Base-by-base conservation (phyloP, 2,329 filamentous ascomycete species). In the Aspergillus ochraceus region DNA sequence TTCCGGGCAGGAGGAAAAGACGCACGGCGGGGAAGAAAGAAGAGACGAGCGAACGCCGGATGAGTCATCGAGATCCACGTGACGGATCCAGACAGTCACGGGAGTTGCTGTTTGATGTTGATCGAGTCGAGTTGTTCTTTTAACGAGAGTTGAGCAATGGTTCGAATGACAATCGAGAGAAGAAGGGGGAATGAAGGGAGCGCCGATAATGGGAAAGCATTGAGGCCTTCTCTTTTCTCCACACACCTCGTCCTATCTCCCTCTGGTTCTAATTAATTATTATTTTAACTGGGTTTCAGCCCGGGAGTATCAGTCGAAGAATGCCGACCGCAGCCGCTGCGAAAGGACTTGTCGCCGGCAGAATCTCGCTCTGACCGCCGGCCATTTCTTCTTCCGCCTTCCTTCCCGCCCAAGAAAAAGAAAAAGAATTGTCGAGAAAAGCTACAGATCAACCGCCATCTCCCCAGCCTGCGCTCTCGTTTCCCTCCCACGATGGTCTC, bases 401-500 rank as follows among this genome's bases (percentile, higher is more conserved):
- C 56, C 68, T 66, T 29, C 26, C 26, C 26, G 26, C 32, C 32
- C 10, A 36, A 36, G 32, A 36, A 36, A 36, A 36, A 12, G 14
- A 36, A 36, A 36, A 36, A 36, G 70, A 67, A 67, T 69, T 67
- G 39, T 42, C n/a, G 8, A 29, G 26, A 29, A 29, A 29, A 29
- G 26, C 26, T 29, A 9, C 26, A 29, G 26, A 9, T 10, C 26
- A 36, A 36, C 14, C 11, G 11, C 32, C 49, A 52, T 32, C 32
- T 24, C 11, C 45, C 49, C 22, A 54, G 24, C 45, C 11, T 20
- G 32, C 32, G 32, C 32, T 11, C 11, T 36, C 4, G 24, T 32
- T 9, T 4, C 22, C 11, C 26, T 9, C 19, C 58, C 60, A 70
- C 57, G 62, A 86, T 86, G 84, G 81, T 77, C 32, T 78, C 79